Percentiles rank a stretch among this genome's conserved stretches.
Conservation (phyloP, 116 monocot species). For the Dioscorea cayenensis region DNA sequence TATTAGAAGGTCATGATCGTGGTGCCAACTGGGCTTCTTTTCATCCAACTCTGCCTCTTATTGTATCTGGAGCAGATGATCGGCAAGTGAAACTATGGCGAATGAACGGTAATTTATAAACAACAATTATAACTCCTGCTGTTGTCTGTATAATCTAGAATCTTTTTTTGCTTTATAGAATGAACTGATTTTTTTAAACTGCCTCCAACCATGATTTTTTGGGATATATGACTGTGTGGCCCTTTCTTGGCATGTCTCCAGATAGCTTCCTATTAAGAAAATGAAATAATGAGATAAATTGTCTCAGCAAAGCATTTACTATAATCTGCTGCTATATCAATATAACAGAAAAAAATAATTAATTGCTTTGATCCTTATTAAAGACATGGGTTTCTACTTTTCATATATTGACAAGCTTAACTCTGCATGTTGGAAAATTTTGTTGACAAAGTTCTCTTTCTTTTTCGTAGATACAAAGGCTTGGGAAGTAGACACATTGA, state of each 20-base stretch:
- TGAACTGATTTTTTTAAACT: no score
- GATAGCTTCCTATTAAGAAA: no score
- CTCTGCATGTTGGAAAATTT: not conserved
- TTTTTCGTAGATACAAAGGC: constrained; percentile 72
- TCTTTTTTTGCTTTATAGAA: no score
- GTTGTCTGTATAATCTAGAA: no score
- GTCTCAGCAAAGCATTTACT: not conserved
- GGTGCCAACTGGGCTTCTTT: constrained; percentile 91
- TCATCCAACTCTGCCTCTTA: constrained; percentile 81
- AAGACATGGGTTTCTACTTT: no score
- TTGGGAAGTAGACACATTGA: constrained; percentile 94
- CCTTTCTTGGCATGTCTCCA: no score
- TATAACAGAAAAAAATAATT: not conserved
- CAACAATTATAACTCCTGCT: not conserved
- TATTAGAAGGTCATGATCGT: constrained; percentile 84
- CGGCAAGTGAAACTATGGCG: constrained; percentile 88
- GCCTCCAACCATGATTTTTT: no score
- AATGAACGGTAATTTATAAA: constrained; percentile 63
- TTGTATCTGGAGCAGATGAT: constrained; percentile 91
- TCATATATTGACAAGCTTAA: no score
- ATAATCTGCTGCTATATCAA: not conserved
- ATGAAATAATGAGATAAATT: no score
- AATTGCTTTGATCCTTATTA: not conserved
- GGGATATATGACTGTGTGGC: no score
- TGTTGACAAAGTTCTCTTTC: not conserved